Evolutionary conservation across 164 flowering plant species (phyloP).

Genomic region (Stephania cephalantha): DNA sequence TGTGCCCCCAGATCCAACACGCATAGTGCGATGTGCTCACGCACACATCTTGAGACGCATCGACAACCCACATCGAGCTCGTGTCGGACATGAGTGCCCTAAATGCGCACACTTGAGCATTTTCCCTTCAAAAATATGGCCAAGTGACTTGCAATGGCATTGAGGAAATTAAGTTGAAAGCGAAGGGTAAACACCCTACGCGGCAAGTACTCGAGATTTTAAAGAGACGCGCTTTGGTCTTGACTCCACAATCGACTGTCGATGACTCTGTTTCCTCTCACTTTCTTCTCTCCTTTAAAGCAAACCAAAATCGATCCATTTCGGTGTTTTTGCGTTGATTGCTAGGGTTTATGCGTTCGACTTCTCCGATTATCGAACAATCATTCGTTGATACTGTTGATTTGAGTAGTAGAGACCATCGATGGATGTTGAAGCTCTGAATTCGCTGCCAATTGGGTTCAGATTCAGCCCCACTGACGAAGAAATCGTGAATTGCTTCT

Average conservation of each 20-base stretch:
- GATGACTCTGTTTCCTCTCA: neutral
- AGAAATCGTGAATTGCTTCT: conserved; percentile 51
- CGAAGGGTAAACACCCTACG: neutral
- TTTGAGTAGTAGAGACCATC: neutral
- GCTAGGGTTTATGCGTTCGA: neutral
- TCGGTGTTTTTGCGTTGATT: neutral
- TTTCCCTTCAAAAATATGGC: too few species aligned
- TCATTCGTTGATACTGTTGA: neutral
- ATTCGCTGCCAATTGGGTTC: conserved; percentile 9
- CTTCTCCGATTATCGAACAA: neutral
- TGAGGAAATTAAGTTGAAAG: neutral
- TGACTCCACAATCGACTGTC: neutral
- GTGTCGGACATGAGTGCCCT: too few species aligned
- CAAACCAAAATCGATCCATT: neutral
- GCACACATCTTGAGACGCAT: too few species aligned
- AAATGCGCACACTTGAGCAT: too few species aligned
- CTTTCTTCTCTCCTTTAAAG: neutral
- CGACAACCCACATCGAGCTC: too few species aligned
- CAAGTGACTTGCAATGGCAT: neutral
- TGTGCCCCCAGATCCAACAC: too few species aligned
- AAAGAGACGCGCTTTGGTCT: neutral
- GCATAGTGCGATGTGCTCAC: too few species aligned
- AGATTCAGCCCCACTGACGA: conserved; percentile 67
- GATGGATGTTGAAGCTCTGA: conserved; percentile 3
- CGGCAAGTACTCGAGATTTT: neutral